A percentile compares a stretch with the other conserved stretches of the same genome.
These are phyloP conservation scores for Ophiostoma piceae DNA, from an alignment of 2,329 filamentous ascomycete genomes.

Conservation along the genomic window DNA sequence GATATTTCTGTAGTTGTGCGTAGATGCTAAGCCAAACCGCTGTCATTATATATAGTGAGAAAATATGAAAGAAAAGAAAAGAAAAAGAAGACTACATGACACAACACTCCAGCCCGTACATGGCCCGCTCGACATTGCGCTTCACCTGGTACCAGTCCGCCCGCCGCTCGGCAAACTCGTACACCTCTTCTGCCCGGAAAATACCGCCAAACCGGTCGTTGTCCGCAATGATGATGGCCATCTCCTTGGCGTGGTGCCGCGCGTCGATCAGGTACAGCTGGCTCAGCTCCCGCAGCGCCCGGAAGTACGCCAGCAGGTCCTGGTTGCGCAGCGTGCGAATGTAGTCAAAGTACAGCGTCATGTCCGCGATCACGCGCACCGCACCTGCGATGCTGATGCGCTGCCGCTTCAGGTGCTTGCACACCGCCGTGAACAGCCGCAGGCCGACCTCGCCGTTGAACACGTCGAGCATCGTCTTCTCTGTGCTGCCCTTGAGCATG, in stretches of 20 bases:
- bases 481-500: conserved; percentile 91
- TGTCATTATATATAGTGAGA: not conserved
- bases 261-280: conserved; percentile 93
- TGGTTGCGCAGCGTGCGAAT: conserved; percentile 75
- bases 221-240: conserved; percentile 92
- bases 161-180: conserved; percentile 89
- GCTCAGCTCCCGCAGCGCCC: conserved; percentile 81
- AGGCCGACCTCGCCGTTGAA: conserved; percentile 97
- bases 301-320: conserved; percentile 84
- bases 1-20: not conserved
- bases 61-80: not conserved
- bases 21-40: not conserved
- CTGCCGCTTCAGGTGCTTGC: conserved; percentile 96
- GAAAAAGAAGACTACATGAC: conserved; percentile 62
- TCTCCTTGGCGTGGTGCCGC: conserved; percentile 83
- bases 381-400: conserved; percentile 84
- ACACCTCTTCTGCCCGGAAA: conserved; percentile 92
- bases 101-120: conserved; percentile 89
- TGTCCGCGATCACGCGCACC: conserved; percentile 89
- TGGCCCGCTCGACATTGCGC: conserved; percentile 83
- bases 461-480: conserved; percentile 96
- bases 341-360: conserved; percentile 88
- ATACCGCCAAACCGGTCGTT: conserved; percentile 84
- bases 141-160: conserved; percentile 94
- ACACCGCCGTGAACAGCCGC: conserved; percentile 82